A percentile compares a stretch with the other conserved stretches of the same genome.
These are phyloP conservation scores for Boletus rubropictus DNA, from an alignment of 768 basidiomycete genomes.

Conservation along the genomic window DNA sequence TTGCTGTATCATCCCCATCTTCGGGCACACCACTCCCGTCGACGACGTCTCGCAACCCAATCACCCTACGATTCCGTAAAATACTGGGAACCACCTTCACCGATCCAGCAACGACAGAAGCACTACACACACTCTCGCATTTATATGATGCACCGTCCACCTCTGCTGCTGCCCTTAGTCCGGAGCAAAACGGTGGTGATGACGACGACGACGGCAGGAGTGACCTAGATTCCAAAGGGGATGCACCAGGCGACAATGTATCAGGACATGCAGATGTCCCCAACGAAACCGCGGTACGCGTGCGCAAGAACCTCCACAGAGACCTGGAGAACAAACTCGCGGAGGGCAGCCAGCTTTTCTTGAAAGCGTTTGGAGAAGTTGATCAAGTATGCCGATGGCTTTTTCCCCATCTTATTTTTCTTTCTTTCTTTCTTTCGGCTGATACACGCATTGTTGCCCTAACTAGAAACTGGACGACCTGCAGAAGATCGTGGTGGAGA, in stretches of 20 bases:
- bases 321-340: conserved; percentile 83
- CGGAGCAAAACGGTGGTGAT: conserved; percentile 30
- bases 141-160: conserved; percentile 48
- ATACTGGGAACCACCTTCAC: conserved; percentile 78
- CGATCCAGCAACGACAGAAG: conserved; percentile 72
- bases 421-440: neutral
- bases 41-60: conserved; percentile 50
- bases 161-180: conserved; percentile 9
- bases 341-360: conserved; percentile 75
- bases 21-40: neutral
- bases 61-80: conserved; percentile 87
- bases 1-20: conserved; percentile 4
- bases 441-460: neutral
- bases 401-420: neutral
- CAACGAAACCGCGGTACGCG: conserved; percentile 64
- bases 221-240: conserved; percentile 13
- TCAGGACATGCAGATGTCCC: conserved; percentile 30
- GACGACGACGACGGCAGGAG: conserved; percentile 30
- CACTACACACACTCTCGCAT: conserved; percentile 75
- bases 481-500: conserved; percentile 68
- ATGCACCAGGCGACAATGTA: conserved; percentile 9
- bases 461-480: conserved; percentile 77
- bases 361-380: conserved; percentile 81
- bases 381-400: conserved; percentile 61
- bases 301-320: conserved; percentile 71